These are phyloP conservation scores for Yamadazyma atlantica DNA, from an alignment of 1,139 yeast species.

Conservation along the genomic window DNA sequence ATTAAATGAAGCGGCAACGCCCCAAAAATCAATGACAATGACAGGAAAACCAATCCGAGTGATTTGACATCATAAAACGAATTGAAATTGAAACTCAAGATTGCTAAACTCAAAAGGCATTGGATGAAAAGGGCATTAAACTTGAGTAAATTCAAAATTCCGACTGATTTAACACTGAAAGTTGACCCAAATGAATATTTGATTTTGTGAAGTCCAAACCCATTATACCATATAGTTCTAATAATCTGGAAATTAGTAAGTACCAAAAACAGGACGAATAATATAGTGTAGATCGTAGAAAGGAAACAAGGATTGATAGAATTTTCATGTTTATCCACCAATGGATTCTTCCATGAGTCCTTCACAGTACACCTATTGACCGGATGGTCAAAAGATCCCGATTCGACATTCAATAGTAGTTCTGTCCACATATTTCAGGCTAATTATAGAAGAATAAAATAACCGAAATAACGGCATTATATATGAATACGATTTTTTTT, in stretches of 20 bases:
- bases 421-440: not conserved
- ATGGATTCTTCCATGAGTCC: slow-evolving; percentile 20
- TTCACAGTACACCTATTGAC: slow-evolving; percentile 4
- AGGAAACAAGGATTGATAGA: slow-evolving; percentile 35
- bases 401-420: slow-evolving; percentile 1
- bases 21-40: slow-evolving; percentile 15
- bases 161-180: slow-evolving; percentile 27
- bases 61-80: slow-evolving; percentile 10
- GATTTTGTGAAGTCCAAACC: slow-evolving; percentile 26
- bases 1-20: slow-evolving; percentile 32
- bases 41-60: slow-evolving; percentile 10
- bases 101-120: slow-evolving; percentile 15
- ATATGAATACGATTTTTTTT: no score
- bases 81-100: slow-evolving; percentile 17
- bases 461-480: no score
- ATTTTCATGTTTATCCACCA: slow-evolving; percentile 24
- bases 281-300: slow-evolving; percentile 9
- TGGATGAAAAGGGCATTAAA: slow-evolving; percentile 25
- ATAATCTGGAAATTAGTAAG: slow-evolving; percentile 18
- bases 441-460: no score
- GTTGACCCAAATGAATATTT: slow-evolving; percentile 32
- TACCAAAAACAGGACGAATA: slow-evolving; percentile 12
- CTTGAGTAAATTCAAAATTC: slow-evolving; percentile 24
- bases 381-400: slow-evolving; percentile 1
- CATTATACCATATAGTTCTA: slow-evolving; percentile 19